These are phyloP conservation scores for Tulasnella sp. DNA, from an alignment of 768 basidiomycete genomes.

Conservation along the genomic window DNA sequence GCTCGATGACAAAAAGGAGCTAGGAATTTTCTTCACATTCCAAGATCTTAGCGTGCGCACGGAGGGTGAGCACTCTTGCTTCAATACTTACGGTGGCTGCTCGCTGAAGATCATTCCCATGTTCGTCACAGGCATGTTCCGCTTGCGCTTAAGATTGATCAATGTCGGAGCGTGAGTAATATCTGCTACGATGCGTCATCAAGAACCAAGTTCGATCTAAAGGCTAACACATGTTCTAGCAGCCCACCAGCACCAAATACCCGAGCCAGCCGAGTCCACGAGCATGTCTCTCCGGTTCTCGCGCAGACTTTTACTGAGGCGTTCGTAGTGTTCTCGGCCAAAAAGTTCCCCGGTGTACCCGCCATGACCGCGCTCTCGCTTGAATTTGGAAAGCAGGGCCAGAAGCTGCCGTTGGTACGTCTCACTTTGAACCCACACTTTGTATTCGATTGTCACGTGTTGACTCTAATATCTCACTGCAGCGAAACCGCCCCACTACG, in stretches of 20 bases:
- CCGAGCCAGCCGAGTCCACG: slow-evolving; percentile 51
- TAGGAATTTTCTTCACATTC: slow-evolving; percentile 90
- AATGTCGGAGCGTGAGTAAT: slow-evolving; percentile 79
- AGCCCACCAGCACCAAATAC: slow-evolving; percentile 66
- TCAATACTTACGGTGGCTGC: not conserved
- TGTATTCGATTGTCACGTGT: not conserved
- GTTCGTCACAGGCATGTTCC: slow-evolving; percentile 55
- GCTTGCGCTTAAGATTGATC: slow-evolving; percentile 77
- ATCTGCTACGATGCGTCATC: not conserved
- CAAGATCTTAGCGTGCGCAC: slow-evolving; percentile 90
- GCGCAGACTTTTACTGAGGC: slow-evolving; percentile 75
- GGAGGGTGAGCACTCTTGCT: slow-evolving; percentile 47
- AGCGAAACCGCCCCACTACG: slow-evolving; percentile 57
- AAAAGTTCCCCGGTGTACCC: slow-evolving; percentile 90
- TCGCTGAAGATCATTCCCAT: not conserved
- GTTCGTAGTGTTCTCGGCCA: slow-evolving; percentile 84
- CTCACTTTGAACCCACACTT: not conserved
- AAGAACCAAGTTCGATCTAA: not conserved
- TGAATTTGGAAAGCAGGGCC: slow-evolving; percentile 80
- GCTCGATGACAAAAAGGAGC: slow-evolving; percentile 71
- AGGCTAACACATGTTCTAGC: slow-evolving; percentile 15
- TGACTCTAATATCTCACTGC: not conserved
- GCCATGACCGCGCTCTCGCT: slow-evolving; percentile 76
- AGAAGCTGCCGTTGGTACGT: slow-evolving; percentile 71
- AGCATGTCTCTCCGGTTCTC: slow-evolving; percentile 55